These are phyloP conservation scores for Xerocomellus intermedius DNA, from an alignment of 768 basidiomycete genomes.

Conservation along the genomic window DNA sequence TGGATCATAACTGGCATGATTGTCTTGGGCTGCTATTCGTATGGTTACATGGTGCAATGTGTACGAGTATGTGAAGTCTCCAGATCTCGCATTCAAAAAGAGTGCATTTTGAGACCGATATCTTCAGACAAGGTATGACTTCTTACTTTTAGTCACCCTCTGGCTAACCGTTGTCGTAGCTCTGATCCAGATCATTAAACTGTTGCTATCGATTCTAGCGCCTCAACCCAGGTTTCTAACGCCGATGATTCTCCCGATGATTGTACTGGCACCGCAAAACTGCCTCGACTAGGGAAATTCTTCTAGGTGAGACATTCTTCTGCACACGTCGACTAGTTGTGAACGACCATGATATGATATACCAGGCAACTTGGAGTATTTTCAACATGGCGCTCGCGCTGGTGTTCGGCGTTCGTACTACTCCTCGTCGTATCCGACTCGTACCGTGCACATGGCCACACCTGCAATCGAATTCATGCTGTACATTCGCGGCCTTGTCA, in stretches of 20 bases:
- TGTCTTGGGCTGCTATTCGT: conserved; percentile 32
- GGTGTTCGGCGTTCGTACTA: conserved; percentile 38
- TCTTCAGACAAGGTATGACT: conserved; percentile 17
- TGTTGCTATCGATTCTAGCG: conserved; percentile 31
- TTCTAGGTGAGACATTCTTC: conserved; percentile 33
- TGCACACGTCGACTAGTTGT: neutral
- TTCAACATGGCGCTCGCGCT: conserved; percentile 30
- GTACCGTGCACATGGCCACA: too few species aligned
- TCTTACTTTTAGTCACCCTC: neutral
- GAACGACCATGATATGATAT: neutral
- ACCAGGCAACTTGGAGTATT: conserved; percentile 29
- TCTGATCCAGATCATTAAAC: conserved; percentile 28
- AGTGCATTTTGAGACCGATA: conserved; percentile 10
- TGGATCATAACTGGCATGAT: too few species aligned
- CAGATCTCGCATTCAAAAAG: conserved; percentile 1
- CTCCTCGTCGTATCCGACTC: too few species aligned
- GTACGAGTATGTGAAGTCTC: conserved; percentile 2
- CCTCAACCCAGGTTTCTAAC: conserved; percentile 37
- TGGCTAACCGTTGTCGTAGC: conserved; percentile 21
- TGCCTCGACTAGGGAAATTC: conserved; percentile 23
- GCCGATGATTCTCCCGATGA: conserved; percentile 35
- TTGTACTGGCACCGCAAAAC: conserved; percentile 30
- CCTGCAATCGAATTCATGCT: neutral
- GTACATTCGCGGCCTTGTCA: neutral
- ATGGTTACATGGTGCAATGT: conserved; percentile 19